Percentiles rank a stretch among this genome's conserved stretches.
These are phyloP conservation scores for Stereocaulon alpinum DNA, from an alignment of 495 filamentous ascomycete genomes.

Conservation along the genomic window DNA sequence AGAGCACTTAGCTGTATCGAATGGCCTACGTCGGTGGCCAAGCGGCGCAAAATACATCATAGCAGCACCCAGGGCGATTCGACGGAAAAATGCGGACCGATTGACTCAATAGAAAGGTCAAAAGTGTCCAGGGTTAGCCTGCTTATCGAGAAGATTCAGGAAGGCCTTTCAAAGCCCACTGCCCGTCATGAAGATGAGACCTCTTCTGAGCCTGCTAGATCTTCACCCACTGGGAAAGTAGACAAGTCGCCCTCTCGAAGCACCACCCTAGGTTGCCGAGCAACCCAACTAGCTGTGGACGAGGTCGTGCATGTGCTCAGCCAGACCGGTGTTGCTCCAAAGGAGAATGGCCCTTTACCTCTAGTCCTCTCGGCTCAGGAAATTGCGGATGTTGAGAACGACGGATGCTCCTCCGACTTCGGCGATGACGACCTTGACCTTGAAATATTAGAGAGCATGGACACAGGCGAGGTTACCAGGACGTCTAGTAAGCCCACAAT, in stretches of 20 bases:
- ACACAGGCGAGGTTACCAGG: slow-evolving; percentile 14
- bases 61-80: slow-evolving; percentile 29
- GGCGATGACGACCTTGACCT: slow-evolving; percentile 52
- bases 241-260: slow-evolving; percentile 15
- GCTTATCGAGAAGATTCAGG: slow-evolving; percentile 58
- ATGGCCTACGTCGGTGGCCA: slow-evolving; percentile 46
- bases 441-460: slow-evolving; percentile 40
- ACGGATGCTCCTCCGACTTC: slow-evolving; percentile 42
- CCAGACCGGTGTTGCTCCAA: slow-evolving; percentile 8
- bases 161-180: slow-evolving; percentile 41
- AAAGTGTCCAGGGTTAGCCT: slow-evolving; percentile 51
- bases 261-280: neutral
- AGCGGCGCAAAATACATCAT: slow-evolving; percentile 36
- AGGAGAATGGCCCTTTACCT: neutral
- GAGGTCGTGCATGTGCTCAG: slow-evolving; percentile 12
- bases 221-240: slow-evolving; percentile 43
- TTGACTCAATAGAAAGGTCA: slow-evolving; percentile 37
- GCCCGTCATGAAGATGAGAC: slow-evolving; percentile 17
- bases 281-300: slow-evolving; percentile 8
- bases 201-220: slow-evolving; percentile 36
- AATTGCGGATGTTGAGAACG: slow-evolving; percentile 2
- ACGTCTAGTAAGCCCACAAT: neutral
- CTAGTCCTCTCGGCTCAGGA: slow-evolving; percentile 3
- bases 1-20: slow-evolving; percentile 61
- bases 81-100: slow-evolving; percentile 42